A percentile compares a stretch with the other conserved stretches of the same genome.
Evolutionary conservation across 345 rosid species (phyloP).

Genomic region (Populus simonii): DNA sequence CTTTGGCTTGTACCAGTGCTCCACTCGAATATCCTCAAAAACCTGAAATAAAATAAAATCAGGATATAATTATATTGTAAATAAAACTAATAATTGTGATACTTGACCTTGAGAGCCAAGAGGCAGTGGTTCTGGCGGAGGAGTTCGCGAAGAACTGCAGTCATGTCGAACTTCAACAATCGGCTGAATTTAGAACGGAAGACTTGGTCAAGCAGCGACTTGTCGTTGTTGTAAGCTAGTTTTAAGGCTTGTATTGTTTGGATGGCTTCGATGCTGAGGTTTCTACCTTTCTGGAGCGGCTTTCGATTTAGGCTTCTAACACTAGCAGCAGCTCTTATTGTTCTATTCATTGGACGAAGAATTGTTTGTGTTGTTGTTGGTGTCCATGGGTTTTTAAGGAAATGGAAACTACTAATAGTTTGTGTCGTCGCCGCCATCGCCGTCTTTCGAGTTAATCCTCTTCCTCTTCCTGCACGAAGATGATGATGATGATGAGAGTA

Average conservation of each 20-base stretch:
- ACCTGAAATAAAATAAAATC: constrained; percentile 32
- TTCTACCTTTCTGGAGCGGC: constrained; percentile 74
- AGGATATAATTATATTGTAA: not conserved
- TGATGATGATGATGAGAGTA: too few species aligned
- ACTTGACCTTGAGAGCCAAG: constrained; percentile 52
- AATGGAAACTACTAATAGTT: too few species aligned
- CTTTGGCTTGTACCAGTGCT: constrained; percentile 72
- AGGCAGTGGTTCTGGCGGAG: constrained; percentile 68
- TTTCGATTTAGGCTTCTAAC: constrained; percentile 39
- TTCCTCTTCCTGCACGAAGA: too few species aligned
- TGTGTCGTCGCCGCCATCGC: too few species aligned
- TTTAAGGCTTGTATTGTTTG: constrained; percentile 73
- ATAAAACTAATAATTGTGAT: not conserved
- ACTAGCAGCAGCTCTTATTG: too few species aligned
- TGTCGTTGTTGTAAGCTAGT: constrained; percentile 38
- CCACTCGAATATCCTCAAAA: constrained; percentile 64
- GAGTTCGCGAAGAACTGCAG: constrained; percentile 77
- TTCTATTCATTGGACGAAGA: too few species aligned
- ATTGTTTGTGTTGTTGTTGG: too few species aligned
- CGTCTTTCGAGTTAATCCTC: too few species aligned
- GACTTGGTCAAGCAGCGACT: constrained; percentile 29
- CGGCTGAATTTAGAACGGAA: constrained; percentile 53
- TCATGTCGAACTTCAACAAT: constrained; percentile 73
- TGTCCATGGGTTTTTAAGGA: too few species aligned
- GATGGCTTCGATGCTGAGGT: constrained; percentile 81